Base-by-base conservation (phyloP, 305 asterid species). In the Solanum hybrid region DNA sequence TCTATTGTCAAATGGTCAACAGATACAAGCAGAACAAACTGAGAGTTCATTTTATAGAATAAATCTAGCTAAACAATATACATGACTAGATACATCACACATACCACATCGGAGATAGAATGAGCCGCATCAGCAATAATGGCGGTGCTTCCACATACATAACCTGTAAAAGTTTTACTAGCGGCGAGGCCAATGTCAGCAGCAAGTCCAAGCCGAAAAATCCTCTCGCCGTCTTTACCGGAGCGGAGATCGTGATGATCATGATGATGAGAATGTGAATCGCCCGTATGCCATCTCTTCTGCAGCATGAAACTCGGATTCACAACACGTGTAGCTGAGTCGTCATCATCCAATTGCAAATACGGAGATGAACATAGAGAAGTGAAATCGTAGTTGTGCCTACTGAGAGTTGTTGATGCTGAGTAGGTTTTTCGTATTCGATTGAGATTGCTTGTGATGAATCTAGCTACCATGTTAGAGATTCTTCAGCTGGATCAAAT, bases 91-190 rank as follows among this genome's bases (percentile, higher is more conserved):
- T 5, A 80, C 8, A 29, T 94, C 96, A 82, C 4, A 80, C 11
- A 29, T 94, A 97, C 99, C 98, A 97, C 99, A 91, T 97, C 99
- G 42, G 99, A 96, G 87, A 97, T 37, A 71, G 99, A 96, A 93
- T 96, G 99, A 60, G 98, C 99, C 5, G 99, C 98, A 91, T 97
- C 99, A 20, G 99, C 99, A 87, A 97, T 96, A 56, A 97, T 96
- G 42, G 99, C 99, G 35, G 99, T 96, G 94, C 99, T 97, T 42
- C 99, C 99, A 88, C 98, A 93, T 73, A 96, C 88, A 90, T 96
- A 97, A 66, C 99, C 99, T 0, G 99, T 94, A 20, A 95, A 89
- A 37, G 96, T 94, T 94, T 97, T 97, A 38, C 98, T 98, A 76
- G 94, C 95, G 66, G 99, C 98, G 90, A 97, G 93, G 29, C 98